These are phyloP conservation scores for Diaporthe nobilis DNA, from an alignment of 2,329 filamentous ascomycete genomes.

Conservation along the genomic window DNA sequence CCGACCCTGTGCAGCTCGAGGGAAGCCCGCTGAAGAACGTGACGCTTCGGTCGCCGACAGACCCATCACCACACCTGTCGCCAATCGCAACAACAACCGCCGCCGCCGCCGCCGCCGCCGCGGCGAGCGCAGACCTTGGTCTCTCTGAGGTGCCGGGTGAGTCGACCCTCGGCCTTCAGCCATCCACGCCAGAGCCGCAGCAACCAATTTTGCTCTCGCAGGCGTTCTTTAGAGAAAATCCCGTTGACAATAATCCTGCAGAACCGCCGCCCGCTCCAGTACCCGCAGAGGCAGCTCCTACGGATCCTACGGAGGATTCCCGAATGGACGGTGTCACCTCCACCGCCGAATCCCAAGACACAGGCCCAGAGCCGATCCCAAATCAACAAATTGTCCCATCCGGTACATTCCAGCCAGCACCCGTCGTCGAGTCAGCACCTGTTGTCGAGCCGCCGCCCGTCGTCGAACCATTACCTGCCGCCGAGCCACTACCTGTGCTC, in stretches of 20 bases:
- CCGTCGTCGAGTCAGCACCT: slow-evolving; percentile 1
- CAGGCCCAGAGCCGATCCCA: slow-evolving; percentile 13
- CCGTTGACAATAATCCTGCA: slow-evolving; percentile 15
- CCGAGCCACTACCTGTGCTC: not conserved
- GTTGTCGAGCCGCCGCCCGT: slow-evolving; percentile 8
- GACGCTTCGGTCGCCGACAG: slow-evolving; percentile 61
- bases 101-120: not conserved
- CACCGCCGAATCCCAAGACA: slow-evolving; percentile 2
- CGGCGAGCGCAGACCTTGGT: slow-evolving; percentile 1
- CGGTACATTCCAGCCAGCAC: not conserved
- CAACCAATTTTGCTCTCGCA: slow-evolving; percentile 15
- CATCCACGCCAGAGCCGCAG: slow-evolving; percentile 22
- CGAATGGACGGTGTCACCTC: slow-evolving; percentile 22
- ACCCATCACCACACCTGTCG: slow-evolving; percentile 48
- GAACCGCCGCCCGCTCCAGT: slow-evolving; percentile 21
- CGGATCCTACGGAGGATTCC: slow-evolving; percentile 20
- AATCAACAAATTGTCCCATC: slow-evolving; percentile 3
- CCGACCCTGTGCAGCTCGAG: slow-evolving; percentile 55
- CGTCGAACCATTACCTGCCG: not conserved
- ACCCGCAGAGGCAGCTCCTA: slow-evolving; percentile 14
- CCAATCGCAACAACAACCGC: slow-evolving; percentile 29
- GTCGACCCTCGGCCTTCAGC: slow-evolving; percentile 35
- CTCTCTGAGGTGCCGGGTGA: slow-evolving; percentile 33
- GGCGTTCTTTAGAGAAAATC: not conserved
- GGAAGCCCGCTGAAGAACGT: slow-evolving; percentile 69